Base-by-base conservation (phyloP, 2,329 filamentous ascomycete genomes). In the Botrytis galanthina region DNA sequence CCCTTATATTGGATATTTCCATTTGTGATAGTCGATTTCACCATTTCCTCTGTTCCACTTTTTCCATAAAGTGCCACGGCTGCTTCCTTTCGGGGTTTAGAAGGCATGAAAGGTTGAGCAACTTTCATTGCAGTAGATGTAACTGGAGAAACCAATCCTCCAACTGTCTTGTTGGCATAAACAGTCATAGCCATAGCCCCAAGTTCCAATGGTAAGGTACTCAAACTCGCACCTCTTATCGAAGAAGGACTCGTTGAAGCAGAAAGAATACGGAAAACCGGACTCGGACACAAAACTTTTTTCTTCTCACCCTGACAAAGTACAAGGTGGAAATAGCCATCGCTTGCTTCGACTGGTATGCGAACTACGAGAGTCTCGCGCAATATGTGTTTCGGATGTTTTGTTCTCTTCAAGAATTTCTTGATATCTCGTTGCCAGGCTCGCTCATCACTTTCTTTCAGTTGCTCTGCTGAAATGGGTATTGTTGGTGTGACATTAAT, bases 241-340 rank as follows among this genome's bases (percentile, higher is more conserved):
- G 90, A 86, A 77, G 88, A 89, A 0, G 87, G 84, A 74, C 89
- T 89, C 0, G 86, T 84, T 0, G 90, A 91, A 0, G 89, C 88
- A 75, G 90, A 92, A 3, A 91, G 86, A n/a, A 93, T 83, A 26
- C 91, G 86, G 76, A 93, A 93, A 0, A 91, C 86, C 0, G 91
- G 91, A 75, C 90, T 92, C 0, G 87, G 85, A 74, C 90, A 92
- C 0, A 93, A 84, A 0, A 87, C 84, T 77, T 88, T 90, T 76
- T 87, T 87, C 79, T 85, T 87, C 0, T 82, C 80, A 0, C 85
- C 87, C 0, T 84, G 81, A 75, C 90, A 92, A 14, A 93, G 83
- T 0, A 92, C 87, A 7, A 93, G 82, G 18, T 91, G 88, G 72
- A 92, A 90, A 78, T 93, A 93, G 0, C 91, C 91, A 79, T 93